Conservation (phyloP, 2,329 filamentous ascomycete genomes). For the Aspergillus sp. region DNA sequence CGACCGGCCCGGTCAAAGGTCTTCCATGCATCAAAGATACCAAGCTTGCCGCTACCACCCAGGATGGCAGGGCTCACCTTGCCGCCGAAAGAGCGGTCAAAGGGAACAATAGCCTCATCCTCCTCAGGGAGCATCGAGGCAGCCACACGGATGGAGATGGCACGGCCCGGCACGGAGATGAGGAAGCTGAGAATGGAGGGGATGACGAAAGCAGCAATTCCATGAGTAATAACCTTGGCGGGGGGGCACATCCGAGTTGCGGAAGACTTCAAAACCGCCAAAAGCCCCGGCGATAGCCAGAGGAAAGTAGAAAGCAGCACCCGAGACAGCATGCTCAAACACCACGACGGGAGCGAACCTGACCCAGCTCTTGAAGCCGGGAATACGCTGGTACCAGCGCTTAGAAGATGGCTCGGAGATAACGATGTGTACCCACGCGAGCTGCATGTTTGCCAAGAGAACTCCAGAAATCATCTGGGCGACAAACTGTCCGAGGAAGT, state of each 20-base stretch:
- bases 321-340: constrained; percentile 55
- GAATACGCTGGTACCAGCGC: constrained; percentile 66
- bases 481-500: constrained; percentile 44
- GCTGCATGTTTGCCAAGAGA: constrained; percentile 61
- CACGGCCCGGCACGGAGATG: constrained; percentile 68
- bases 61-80: constrained; percentile 69
- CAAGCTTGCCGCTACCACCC: constrained; percentile 66
- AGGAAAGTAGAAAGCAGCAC: constrained; percentile 37
- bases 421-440: constrained; percentile 81
- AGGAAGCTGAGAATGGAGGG: constrained; percentile 52
- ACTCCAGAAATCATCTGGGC: constrained; percentile 56
- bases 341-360: constrained; percentile 66
- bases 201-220: constrained; percentile 30
- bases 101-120: constrained; percentile 79
- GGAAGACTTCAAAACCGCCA: constrained; percentile 26
- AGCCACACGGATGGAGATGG: constrained; percentile 76
- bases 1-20: constrained; percentile 71
- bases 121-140: constrained; percentile 79
- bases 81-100: constrained; percentile 81
- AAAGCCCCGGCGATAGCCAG: constrained; percentile 48
- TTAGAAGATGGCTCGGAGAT: constrained; percentile 65
- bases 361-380: constrained; percentile 60
- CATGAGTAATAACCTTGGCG: constrained; percentile 32
- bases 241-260: constrained; percentile 24
- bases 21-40: constrained; percentile 71